Evolutionary conservation across 2,329 filamentous ascomycete species (phyloP).

Genomic region (Corinectria fuckeliana): DNA sequence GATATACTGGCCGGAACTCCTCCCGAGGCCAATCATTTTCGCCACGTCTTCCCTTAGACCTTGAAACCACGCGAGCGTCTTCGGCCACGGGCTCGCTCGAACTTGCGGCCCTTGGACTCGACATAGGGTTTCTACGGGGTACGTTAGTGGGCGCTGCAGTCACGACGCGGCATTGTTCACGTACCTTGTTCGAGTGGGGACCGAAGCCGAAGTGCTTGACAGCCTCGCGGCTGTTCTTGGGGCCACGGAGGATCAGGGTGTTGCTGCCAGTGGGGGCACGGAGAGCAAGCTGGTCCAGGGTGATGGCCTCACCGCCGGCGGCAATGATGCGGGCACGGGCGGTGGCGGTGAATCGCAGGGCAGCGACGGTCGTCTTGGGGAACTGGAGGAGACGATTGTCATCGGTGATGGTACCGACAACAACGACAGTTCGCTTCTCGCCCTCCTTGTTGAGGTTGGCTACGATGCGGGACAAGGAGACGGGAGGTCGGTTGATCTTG

Average conservation of each 20-base stretch:
- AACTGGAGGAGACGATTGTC: constrained; percentile 92
- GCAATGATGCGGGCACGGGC: constrained; percentile 92
- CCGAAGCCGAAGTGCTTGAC: constrained; percentile 99
- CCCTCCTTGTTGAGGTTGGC: constrained; percentile 70
- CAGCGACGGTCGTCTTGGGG: constrained; percentile 92
- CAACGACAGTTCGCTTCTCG: constrained; percentile 86
- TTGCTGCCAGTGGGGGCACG: constrained; percentile 95
- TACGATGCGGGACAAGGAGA: constrained; percentile 91
- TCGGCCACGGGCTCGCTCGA: constrained; percentile 98
- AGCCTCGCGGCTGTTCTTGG: constrained; percentile 97
- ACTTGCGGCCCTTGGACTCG: constrained; percentile 99
- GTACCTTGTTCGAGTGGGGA: constrained; percentile 95
- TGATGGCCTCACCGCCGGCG: constrained; percentile 93
- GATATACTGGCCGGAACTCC: constrained; percentile 38
- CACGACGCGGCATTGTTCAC: constrained; percentile 31
- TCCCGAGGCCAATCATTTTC: constrained; percentile 36
- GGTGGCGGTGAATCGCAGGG: constrained; percentile 95
- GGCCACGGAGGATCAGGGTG: constrained; percentile 94
- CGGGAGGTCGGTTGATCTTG: constrained; percentile 95
- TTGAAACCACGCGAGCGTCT: constrained; percentile 99
- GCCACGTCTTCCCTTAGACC: constrained; percentile 73
- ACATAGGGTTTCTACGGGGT: constrained; percentile 85
- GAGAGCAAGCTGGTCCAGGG: constrained; percentile 95
- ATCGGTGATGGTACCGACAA: constrained; percentile 95
- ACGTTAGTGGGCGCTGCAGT: constrained; percentile 40